These are phyloP conservation scores for Nadsonia fulvescens DNA, from an alignment of 805 yeast species.

Conservation along the genomic window DNA sequence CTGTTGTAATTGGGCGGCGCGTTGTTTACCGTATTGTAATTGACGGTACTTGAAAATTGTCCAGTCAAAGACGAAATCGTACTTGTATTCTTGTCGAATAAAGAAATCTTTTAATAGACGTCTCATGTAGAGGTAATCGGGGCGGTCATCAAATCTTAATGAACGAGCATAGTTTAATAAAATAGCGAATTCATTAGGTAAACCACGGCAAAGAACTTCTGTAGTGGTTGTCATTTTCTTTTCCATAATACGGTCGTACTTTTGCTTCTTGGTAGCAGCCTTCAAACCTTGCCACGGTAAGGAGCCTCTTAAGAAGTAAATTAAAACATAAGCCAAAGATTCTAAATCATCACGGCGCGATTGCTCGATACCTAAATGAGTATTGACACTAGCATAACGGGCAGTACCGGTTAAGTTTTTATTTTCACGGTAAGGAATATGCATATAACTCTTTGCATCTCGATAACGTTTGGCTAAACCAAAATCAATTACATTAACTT, in stretches of 20 bases:
- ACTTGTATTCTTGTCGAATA: slow-evolving; percentile 71
- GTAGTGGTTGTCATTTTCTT: slow-evolving; percentile 83
- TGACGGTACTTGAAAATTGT: slow-evolving; percentile 59
- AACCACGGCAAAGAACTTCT: slow-evolving; percentile 72
- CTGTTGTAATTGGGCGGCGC: no score
- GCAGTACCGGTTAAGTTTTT: slow-evolving; percentile 96
- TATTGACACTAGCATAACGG: slow-evolving; percentile 84
- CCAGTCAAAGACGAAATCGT: slow-evolving; percentile 95
- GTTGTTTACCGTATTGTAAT: no score
- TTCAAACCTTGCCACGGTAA: slow-evolving; percentile 98
- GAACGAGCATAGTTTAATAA: slow-evolving; percentile 81
- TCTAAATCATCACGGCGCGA: slow-evolving; percentile 92
- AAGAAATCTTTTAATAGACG: slow-evolving; percentile 79
- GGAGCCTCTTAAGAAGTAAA: slow-evolving; percentile 84
- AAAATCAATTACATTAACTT: slow-evolving; percentile 84
- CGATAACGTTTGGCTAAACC: slow-evolving; percentile 88
- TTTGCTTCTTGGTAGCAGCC: slow-evolving; percentile 93
- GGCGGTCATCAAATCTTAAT: slow-evolving; percentile 86
- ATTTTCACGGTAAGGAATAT: slow-evolving; percentile 91
- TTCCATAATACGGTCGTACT: slow-evolving; percentile 90
- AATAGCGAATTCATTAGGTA: slow-evolving; percentile 77
- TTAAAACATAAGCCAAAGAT: slow-evolving; percentile 89
- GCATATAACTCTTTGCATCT: slow-evolving; percentile 85
- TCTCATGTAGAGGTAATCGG: slow-evolving; percentile 80
- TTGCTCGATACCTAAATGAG: slow-evolving; percentile 95